phyloP scores from a whole-genome alignment of 2,329 filamentous ascomycete species.

The Aspergillus phoenicis region DNA sequence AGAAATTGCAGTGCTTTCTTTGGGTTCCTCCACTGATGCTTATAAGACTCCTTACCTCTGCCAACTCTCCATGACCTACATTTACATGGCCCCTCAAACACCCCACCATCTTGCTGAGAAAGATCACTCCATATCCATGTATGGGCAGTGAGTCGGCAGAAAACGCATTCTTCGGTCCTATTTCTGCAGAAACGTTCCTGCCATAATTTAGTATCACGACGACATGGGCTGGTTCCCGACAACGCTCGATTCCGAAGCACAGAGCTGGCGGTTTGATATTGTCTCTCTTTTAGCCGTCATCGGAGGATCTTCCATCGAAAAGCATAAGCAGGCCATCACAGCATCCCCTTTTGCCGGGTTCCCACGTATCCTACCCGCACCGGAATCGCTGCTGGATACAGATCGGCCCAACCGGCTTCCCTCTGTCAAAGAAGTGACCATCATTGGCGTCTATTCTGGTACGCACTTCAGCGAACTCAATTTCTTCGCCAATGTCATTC shows the following conservation, averaged over 20 bases:
- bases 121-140: no score
- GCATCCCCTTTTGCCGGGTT: conserved; percentile 59
- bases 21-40: neutral
- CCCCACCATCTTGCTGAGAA: neutral
- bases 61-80: neutral
- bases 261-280: conserved; percentile 60
- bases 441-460: conserved; percentile 62
- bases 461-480: conserved; percentile 58
- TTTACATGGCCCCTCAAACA: neutral
- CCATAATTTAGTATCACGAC: neutral
- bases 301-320: conserved; percentile 61
- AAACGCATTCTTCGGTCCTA: neutral
- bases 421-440: conserved; percentile 53
- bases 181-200: neutral
- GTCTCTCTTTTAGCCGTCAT: conserved; percentile 65
- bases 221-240: conserved; percentile 15
- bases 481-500: conserved; percentile 65
- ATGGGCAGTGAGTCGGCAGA: no score
- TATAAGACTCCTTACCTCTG: neutral
- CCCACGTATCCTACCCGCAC: conserved; percentile 63
- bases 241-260: conserved; percentile 5
- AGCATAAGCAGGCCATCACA: conserved; percentile 61
- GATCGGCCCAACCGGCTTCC: conserved; percentile 59
- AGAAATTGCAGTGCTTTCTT: neutral
- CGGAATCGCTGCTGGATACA: conserved; percentile 62